A percentile compares a stretch with the other conserved stretches of the same genome.
Evolutionary conservation across 225 moss, liverwort and hornwort species (phyloP).

Genomic region (Lunularia cruciata): DNA sequence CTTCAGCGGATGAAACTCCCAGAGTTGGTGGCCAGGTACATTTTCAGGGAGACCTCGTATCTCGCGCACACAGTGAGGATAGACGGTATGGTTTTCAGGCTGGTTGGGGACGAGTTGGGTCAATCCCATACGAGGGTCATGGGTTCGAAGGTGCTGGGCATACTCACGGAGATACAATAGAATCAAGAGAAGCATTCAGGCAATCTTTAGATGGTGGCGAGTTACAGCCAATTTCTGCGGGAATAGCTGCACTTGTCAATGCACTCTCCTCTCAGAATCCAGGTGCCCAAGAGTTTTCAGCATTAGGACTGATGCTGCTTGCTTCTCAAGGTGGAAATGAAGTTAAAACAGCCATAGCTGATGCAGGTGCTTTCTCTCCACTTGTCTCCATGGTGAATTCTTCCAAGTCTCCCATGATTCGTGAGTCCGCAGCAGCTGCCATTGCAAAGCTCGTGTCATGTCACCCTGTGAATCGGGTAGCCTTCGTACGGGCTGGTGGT

Average conservation of each 20-base stretch:
- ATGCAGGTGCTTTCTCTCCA: constrained; percentile 66
- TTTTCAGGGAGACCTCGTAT: constrained; percentile 16
- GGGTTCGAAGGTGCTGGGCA: constrained; percentile 1
- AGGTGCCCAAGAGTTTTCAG: constrained; percentile 79
- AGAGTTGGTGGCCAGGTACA: constrained; percentile 6
- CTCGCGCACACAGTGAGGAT: constrained; percentile 1
- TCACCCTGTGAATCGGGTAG: constrained; percentile 55
- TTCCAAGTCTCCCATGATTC: constrained; percentile 64
- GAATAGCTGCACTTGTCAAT: constrained; percentile 58
- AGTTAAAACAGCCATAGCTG: constrained; percentile 58
- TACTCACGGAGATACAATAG: constrained; percentile 13
- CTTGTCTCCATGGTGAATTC: constrained; percentile 58
- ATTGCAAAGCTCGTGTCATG: constrained; percentile 71
- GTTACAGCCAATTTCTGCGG: constrained; percentile 47
- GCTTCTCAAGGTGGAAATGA: constrained; percentile 80
- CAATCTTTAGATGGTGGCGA: constrained; percentile 39
- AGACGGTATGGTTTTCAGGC: background rate
- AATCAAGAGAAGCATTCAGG: constrained; percentile 24
- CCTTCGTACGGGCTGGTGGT: constrained; percentile 53
- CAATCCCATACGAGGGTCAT: constrained; percentile 6
- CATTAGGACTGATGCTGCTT: constrained; percentile 74
- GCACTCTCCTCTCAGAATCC: constrained; percentile 69
- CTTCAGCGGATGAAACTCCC: constrained; percentile 9
- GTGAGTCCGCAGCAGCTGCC: constrained; percentile 67
- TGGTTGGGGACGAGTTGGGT: constrained; percentile 16